Evolutionary conservation across 2,329 filamentous ascomycete genomes (phyloP), one percentile per base, ranked within the genome.

Genomic region (Sclerotinia glacialis): DNA sequence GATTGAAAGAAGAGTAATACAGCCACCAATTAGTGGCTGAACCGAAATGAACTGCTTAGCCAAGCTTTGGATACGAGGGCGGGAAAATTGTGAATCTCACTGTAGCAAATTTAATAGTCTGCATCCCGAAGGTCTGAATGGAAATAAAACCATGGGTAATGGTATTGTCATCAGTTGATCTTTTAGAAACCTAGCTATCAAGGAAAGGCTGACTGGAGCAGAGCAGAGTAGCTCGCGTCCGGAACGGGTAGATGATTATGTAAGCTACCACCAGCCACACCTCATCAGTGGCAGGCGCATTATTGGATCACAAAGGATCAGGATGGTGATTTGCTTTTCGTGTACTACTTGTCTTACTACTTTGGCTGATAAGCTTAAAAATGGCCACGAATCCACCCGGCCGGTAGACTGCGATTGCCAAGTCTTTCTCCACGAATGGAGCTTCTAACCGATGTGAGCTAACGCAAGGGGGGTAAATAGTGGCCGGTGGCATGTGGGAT

Each of bases 401-500:
- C 28, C 18, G 31, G 21, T 47, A 47, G 44, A n/a, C 21, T 9
- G n/a, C 52, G 11, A 34, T 34, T n/a, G 50, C 16, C 21, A 7
- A 34, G 21, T 37, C 21, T 37, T 18, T 40, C 53, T 26, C 23
- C 34, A 12, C n/a, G 34, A n/a, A 23, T n/a, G 21, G 44, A 46
- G 18, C 18, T 18, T 46, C 18, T 46, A 40, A 40, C 37, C 37
- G 37, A 40, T 40, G 37, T 40, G 42, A n/a, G 28, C 42, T 11
- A 47, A 34, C 47, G 56, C 56, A 47, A 59, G 56, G 26, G 56
- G 26, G 56, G 11, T 34, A 31, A 23, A 31, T 34, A 47, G 40
- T n/a, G 4, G 40, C 56, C 56, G 42, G 56, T 59, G 56, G 42
- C 18, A 59, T 59, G 56, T 59, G 56, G 56, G 42, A 59, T 34